phyloP scores from a whole-genome alignment of 2,329 filamentous ascomycete genomes.

The Fusarium sublunatum region DNA sequence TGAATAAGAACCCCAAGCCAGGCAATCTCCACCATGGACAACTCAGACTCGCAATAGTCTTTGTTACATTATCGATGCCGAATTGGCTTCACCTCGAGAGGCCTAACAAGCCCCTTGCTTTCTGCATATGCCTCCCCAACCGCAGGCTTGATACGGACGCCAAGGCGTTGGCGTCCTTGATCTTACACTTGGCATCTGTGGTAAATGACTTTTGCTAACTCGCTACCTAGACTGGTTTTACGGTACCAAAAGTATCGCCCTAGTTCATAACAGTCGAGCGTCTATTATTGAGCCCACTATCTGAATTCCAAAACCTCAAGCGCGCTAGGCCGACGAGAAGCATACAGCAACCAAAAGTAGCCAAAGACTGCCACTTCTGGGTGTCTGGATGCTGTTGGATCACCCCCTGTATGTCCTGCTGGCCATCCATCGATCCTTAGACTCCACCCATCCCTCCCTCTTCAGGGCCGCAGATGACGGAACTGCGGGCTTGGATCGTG shows the following conservation, averaged over 20 bases:
- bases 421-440: constrained; percentile 34
- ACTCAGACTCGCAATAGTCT: background rate
- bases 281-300: background rate
- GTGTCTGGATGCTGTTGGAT: constrained; percentile 26
- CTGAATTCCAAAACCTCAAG: constrained; percentile 18
- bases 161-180: constrained; percentile 24
- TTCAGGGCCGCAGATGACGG: constrained; percentile 37
- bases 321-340: constrained; percentile 10
- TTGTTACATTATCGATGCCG: constrained; percentile 6
- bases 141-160: constrained; percentile 20
- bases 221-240: background rate
- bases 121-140: constrained; percentile 3
- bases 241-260: background rate
- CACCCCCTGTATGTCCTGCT: constrained; percentile 23
- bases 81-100: background rate
- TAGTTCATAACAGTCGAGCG: background rate
- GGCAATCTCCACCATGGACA: constrained; percentile 24
- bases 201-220: background rate
- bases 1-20: constrained; percentile 21
- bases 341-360: background rate
- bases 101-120: no score
- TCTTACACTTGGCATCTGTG: constrained; percentile 15
- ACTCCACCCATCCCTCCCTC: constrained; percentile 32
- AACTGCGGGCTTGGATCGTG: constrained; percentile 31
- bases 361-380: constrained; percentile 11